phyloP scores from a whole-genome alignment of 352 stramenopile species.

The Phytopythium oedochilum region DNA sequence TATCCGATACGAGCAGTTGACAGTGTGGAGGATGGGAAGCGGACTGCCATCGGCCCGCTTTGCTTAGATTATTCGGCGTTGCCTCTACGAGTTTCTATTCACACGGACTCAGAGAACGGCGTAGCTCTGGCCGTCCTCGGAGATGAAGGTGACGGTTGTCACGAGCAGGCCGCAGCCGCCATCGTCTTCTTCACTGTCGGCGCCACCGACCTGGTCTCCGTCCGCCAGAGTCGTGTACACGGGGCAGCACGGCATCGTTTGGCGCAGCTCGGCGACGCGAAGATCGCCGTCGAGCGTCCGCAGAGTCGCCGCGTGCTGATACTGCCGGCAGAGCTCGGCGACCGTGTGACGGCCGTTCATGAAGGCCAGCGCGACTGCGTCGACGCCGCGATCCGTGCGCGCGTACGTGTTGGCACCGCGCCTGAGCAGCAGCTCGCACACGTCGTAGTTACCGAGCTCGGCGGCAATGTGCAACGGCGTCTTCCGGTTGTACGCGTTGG shows the following conservation, averaged over 20 bases:
- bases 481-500: constrained; percentile 42
- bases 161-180: constrained; percentile 6
- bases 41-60: background rate
- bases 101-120: constrained; percentile 21
- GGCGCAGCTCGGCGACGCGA: constrained; percentile 14
- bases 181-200: constrained; percentile 6
- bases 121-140: constrained; percentile 27
- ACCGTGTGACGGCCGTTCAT: constrained; percentile 23
- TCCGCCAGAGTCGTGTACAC: constrained; percentile 1
- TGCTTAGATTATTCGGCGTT: background rate
- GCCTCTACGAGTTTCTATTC: background rate
- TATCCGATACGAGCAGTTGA: no score
- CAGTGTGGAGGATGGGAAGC: background rate
- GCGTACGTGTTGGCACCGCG: constrained; percentile 23
- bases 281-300: constrained; percentile 3
- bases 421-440: constrained; percentile 43
- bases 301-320: background rate
- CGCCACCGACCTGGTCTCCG: background rate
- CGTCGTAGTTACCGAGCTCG: constrained; percentile 36
- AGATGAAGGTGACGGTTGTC: constrained; percentile 25
- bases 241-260: constrained; percentile 6
- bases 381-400: constrained; percentile 19
- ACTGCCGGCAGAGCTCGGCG: constrained; percentile 23
- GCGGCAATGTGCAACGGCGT: constrained; percentile 57
- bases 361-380: constrained; percentile 21